Conservation (phyloP, 2,329 filamentous ascomycete genomes). For the Fusarium continuum region DNA sequence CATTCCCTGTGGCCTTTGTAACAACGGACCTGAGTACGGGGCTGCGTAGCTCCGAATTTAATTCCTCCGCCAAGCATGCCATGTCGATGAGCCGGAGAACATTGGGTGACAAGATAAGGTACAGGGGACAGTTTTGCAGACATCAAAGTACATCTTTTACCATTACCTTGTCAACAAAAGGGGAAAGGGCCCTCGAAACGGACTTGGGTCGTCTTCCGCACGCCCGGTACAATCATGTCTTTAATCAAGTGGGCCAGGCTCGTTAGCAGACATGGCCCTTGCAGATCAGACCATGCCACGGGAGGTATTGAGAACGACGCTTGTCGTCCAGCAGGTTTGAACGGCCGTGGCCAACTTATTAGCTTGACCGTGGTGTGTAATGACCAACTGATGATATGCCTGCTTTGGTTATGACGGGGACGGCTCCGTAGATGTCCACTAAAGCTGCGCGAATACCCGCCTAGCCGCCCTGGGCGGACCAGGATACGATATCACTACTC, state of each 20-base stretch:
- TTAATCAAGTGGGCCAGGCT: background rate
- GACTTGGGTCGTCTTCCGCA: constrained; percentile 8
- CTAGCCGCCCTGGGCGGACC: constrained; percentile 1
- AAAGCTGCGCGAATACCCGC: constrained; percentile 5
- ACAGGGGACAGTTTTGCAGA: too few species aligned
- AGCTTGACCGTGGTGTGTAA: background rate
- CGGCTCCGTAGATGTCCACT: constrained; percentile 8
- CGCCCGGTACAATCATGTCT: background rate
- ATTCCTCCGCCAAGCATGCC: constrained; percentile 1
- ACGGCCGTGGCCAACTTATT: constrained; percentile 3
- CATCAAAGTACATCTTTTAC: too few species aligned
- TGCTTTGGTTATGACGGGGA: constrained; percentile 17
- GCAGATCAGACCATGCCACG: constrained; percentile 8
- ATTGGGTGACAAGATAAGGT: background rate
- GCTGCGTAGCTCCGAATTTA: constrained; percentile 7
- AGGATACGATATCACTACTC: constrained; percentile 10
- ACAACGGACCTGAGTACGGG: constrained; percentile 12
- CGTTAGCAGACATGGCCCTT: constrained; percentile 6
- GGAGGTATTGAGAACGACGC: constrained; percentile 17
- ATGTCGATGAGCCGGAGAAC: background rate
- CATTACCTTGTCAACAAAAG: constrained; percentile 22
- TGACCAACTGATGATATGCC: constrained; percentile 13
- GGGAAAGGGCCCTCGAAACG: constrained; percentile 7
- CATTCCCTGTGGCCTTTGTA: background rate
- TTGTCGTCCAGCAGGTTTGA: constrained; percentile 6